These are phyloP conservation scores for Garcia nutans DNA, from an alignment of 345 rosid species.

Conservation along the genomic window DNA sequence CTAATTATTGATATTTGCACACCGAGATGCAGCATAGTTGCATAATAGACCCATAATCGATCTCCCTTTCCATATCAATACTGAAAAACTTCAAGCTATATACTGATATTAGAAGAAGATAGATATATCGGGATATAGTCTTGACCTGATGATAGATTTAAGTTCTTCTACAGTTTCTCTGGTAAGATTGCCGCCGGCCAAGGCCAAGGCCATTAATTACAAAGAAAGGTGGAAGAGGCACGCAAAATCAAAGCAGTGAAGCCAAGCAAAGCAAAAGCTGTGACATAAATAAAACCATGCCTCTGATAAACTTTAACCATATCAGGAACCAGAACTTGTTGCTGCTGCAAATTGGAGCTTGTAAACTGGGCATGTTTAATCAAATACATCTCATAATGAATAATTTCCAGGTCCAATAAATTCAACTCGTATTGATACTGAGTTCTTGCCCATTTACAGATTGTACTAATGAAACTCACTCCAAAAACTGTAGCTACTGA, in stretches of 20 bases:
- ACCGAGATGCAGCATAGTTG: too few species aligned
- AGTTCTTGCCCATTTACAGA: neutral
- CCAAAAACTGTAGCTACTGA: neutral
- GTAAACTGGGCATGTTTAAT: neutral
- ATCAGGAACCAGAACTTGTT: neutral
- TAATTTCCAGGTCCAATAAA: neutral
- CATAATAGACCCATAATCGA: too few species aligned
- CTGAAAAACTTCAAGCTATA: too few species aligned
- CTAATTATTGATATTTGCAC: too few species aligned
- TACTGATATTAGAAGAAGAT: neutral
- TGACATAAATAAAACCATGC: neutral
- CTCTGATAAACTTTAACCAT: neutral
- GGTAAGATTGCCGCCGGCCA: neutral
- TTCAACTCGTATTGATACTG: constrained; percentile 1
- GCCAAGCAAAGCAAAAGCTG: constrained; percentile 2
- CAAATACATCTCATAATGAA: neutral
- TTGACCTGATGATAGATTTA: too few species aligned
- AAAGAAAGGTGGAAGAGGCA: neutral
- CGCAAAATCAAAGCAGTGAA: neutral
- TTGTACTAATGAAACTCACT: neutral
- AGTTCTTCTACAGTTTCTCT: neutral
- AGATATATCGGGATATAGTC: too few species aligned
- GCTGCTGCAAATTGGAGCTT: neutral
- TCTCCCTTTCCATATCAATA: too few species aligned
- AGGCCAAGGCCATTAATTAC: neutral